phyloP scores from a whole-genome alignment of 2,329 filamentous ascomycete genomes.

The Esteya vermicola region DNA sequence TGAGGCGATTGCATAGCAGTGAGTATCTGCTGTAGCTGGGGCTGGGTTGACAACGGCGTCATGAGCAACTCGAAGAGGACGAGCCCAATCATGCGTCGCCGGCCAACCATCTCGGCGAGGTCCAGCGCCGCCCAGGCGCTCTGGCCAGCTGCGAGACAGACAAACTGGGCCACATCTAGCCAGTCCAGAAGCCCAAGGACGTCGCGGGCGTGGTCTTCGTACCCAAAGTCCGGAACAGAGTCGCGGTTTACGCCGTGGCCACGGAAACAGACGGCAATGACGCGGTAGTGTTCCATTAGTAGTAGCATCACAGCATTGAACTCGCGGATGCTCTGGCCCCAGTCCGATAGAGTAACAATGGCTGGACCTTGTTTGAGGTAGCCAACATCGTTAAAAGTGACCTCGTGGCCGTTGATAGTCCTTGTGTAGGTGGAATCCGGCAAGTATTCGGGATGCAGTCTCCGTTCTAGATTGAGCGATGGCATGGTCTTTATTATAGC shows the following conservation, averaged over 20 bases:
- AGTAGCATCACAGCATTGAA: not conserved
- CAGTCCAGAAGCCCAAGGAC: not conserved
- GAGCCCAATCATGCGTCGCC: not conserved
- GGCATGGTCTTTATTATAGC: not conserved
- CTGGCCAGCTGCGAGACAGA: not conserved
- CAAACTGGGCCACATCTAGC: not conserved
- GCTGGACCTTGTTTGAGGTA: not conserved
- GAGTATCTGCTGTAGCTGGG: not conserved
- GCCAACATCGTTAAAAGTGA: slow-evolving; percentile 1
- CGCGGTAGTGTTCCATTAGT: not conserved
- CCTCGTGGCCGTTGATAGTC: slow-evolving; percentile 1
- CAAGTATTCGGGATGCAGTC: not conserved
- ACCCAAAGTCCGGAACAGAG: not conserved
- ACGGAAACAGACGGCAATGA: not conserved
- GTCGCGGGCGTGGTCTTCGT: not conserved
- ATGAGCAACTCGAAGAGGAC: not conserved
- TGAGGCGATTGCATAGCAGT: not conserved
- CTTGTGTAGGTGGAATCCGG: not conserved
- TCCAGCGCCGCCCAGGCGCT: not conserved
- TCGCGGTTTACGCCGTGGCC: slow-evolving; percentile 1
- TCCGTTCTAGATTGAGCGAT: not conserved
- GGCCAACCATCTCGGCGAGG: not conserved
- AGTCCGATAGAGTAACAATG: not conserved
- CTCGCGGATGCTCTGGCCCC: not conserved
- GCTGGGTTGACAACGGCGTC: not conserved